Conservation (phyloP, 78 protist genomes). For the Cyanophora paradoxa region DNA sequence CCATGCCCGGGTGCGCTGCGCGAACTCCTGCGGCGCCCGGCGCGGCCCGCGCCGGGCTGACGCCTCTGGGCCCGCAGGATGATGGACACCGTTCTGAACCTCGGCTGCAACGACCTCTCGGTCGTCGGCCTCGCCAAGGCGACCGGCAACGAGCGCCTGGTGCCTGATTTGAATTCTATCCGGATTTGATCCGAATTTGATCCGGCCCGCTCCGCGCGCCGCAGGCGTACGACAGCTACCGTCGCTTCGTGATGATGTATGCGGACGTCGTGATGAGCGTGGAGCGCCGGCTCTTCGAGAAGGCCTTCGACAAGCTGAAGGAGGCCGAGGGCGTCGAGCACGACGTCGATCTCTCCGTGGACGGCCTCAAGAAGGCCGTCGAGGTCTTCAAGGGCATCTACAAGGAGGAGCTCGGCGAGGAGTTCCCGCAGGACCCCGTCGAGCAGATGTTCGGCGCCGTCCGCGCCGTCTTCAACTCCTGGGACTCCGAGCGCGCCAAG, state of each 20-base stretch:
- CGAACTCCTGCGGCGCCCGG: neutral
- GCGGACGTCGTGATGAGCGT: slow-evolving; percentile 52
- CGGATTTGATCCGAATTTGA: too few relatives aligned
- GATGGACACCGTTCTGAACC: slow-evolving; percentile 83
- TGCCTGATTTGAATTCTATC: neutral
- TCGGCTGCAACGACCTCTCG: slow-evolving; percentile 55
- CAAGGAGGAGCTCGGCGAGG: neutral
- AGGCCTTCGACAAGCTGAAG: slow-evolving; percentile 36
- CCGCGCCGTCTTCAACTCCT: slow-evolving; percentile 1
- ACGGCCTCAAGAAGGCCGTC: slow-evolving; percentile 33
- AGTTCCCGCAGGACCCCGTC: slow-evolving; percentile 65
- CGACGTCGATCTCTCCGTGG: slow-evolving; percentile 53
- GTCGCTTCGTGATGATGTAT: slow-evolving; percentile 69
- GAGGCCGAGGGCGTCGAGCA: neutral
- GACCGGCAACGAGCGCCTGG: slow-evolving; percentile 33
- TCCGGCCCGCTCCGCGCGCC: neutral
- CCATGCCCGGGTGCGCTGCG: slow-evolving; percentile 41
- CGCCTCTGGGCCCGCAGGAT: slow-evolving; percentile 41
- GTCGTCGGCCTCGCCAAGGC: slow-evolving; percentile 23
- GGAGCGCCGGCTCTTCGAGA: slow-evolving; percentile 39
- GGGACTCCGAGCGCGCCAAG: slow-evolving; percentile 10
- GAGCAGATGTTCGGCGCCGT: slow-evolving; percentile 34
- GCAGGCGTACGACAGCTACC: slow-evolving; percentile 65
- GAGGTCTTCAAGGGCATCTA: slow-evolving; percentile 18
- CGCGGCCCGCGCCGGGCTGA: neutral